Conservation (phyloP, 805 yeast genomes). For the Wickerhamiella domercqiae region DNA sequence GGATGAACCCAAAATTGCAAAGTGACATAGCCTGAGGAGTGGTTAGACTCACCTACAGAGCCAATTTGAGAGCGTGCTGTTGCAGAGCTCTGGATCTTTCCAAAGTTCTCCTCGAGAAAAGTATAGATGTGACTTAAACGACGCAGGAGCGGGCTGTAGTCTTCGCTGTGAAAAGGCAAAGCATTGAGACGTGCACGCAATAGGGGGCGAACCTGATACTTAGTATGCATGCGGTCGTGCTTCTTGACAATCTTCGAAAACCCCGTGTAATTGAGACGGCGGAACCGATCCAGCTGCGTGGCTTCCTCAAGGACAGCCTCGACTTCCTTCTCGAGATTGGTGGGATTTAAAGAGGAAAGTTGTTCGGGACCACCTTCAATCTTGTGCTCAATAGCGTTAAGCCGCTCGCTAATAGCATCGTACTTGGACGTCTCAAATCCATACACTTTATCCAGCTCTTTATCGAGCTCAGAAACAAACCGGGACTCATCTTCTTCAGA, state of each 20-base stretch:
- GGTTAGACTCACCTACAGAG: constrained; percentile 22
- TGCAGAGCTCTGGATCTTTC: constrained; percentile 20
- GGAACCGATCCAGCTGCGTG: constrained; percentile 76
- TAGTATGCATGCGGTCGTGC: constrained; percentile 81
- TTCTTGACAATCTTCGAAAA: constrained; percentile 88
- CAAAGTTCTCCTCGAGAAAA: constrained; percentile 60
- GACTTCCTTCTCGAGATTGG: constrained; percentile 45
- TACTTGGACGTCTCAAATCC: constrained; percentile 66
- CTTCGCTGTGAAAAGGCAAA: constrained; percentile 87
- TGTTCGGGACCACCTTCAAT: constrained; percentile 28
- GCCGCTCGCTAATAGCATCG: constrained; percentile 46
- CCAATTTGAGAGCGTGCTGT: constrained; percentile 13
- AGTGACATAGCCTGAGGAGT: constrained; percentile 31
- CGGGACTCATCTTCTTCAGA: constrained; percentile 66
- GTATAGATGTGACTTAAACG: constrained; percentile 64
- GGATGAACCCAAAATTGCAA: constrained; percentile 93
- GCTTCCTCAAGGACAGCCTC: constrained; percentile 64
- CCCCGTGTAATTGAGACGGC: constrained; percentile 87
- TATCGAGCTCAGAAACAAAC: constrained; percentile 60
- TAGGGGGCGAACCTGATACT: constrained; percentile 79
- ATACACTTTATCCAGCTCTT: constrained; percentile 83
- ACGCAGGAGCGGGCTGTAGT: constrained; percentile 79
- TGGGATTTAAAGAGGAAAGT: constrained; percentile 31
- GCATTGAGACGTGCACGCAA: constrained; percentile 74
- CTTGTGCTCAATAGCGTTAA: constrained; percentile 47